phyloP scores from a whole-genome alignment of 176 grass and related monocot genomes.

The Rhynchospora breviuscula region DNA sequence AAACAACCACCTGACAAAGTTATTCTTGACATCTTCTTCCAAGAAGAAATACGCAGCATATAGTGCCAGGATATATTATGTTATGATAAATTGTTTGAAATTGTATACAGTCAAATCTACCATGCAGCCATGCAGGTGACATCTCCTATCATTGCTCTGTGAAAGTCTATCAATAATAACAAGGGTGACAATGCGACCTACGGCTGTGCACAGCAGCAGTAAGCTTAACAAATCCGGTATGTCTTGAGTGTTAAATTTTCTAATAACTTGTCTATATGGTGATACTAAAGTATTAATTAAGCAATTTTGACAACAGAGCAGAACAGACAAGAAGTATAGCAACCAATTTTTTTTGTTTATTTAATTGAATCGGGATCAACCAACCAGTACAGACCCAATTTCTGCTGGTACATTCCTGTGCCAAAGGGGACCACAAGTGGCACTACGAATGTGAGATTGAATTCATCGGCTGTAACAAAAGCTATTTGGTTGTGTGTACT shows the following conservation, averaged over 20 bases:
- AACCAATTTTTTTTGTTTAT: neutral
- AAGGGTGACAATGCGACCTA: neutral
- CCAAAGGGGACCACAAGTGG: neutral
- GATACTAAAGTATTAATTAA: neutral
- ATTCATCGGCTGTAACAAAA: conserved; percentile 1
- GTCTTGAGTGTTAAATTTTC: neutral
- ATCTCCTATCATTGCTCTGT: neutral
- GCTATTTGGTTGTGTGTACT: neutral
- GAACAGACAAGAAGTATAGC: neutral
- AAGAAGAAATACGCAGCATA: neutral
- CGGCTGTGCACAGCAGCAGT: neutral
- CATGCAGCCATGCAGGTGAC: neutral
- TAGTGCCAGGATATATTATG: neutral
- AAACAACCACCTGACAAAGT: neutral
- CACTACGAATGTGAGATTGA: neutral
- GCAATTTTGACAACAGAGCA: neutral
- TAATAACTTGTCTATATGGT: neutral
- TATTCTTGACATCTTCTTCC: neutral
- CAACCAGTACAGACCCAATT: neutral
- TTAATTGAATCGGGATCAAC: neutral
- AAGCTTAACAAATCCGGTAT: neutral
- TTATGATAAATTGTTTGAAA: neutral
- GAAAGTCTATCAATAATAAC: neutral
- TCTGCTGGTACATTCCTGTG: conserved; percentile 9
- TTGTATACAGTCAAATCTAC: neutral